Base-by-base conservation (phyloP, 129 eudicot genomes). In the Flaveria bidentis region DNA sequence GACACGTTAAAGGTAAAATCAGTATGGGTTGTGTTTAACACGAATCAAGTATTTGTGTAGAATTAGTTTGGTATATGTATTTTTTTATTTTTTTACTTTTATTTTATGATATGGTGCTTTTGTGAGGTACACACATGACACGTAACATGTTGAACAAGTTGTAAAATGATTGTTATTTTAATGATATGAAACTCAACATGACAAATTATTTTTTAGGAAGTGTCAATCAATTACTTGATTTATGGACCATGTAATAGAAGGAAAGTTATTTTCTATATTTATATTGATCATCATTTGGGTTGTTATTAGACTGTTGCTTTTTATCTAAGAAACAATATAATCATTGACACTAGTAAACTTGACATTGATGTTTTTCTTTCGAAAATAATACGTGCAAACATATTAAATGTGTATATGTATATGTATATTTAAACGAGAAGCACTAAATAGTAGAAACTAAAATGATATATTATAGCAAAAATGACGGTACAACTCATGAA, bases 171-270 rank as follows among this genome's bases (percentile, higher is more conserved):
- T 51, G 46, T 71, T 33, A 5, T n/a, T n/a, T 71, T 51, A 16
- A 56, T 72, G 52, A 51, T 72, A 17, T 36, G 9, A 55, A 55
- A 33, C 25, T 57, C 57, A 51, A 26, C 28, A 51, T 51, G 65
- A 71, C 53, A 72, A 12, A 53, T 68, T 56, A 68, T 42, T 4
- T 17, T 67, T 67, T 41, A n/a, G 33, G 30, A 72, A 72, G 65
- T 9, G 11, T 49, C 42, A 47, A 55, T 33, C 70, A 64, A 64
- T 64, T 16, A 64, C 26, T 64, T 39, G 15, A 15, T 46, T 25
- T 13, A 46, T 49, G 58, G 42, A 70, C 61, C 62, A 50, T 70
- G 33, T 17, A 67, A 16, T 70, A 28, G n/a, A 51, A 5, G n/a
- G 49, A 47, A 28, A 30, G 2, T 9, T 71, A n/a, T 71, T 30